Evolutionary conservation across 768 basidiomycete genomes (phyloP).

Genomic region (Russula foetens): DNA sequence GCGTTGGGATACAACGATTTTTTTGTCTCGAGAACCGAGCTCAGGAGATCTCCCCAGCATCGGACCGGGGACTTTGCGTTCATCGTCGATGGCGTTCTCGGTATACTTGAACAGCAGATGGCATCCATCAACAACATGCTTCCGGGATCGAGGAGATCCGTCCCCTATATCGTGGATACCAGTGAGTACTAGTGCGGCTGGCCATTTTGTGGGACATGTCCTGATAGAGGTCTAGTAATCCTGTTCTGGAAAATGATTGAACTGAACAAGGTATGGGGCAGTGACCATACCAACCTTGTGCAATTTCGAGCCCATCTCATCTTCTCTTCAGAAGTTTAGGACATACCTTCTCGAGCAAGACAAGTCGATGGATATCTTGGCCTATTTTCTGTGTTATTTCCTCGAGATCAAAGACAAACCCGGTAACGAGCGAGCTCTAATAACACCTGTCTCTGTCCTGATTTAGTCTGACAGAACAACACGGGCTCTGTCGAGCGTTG

Average conservation of each 20-base stretch:
- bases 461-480: slow-evolving; percentile 53
- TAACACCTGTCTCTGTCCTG: background rate
- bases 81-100: slow-evolving; percentile 62
- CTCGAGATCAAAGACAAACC: slow-evolving; percentile 93
- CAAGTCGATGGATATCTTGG: slow-evolving; percentile 66
- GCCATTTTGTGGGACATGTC: background rate
- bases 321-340: slow-evolving; percentile 74
- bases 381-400: slow-evolving; percentile 70
- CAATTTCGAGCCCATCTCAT: background rate
- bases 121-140: slow-evolving; percentile 64
- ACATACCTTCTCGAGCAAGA: slow-evolving; percentile 75
- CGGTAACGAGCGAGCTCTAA: slow-evolving; percentile 43
- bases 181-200: slow-evolving; percentile 44
- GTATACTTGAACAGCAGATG: slow-evolving; percentile 68
- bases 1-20: background rate
- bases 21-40: background rate
- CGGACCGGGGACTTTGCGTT: slow-evolving; percentile 85
- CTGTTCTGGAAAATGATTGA: slow-evolving; percentile 91
- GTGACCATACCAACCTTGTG: background rate
- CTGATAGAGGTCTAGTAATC: slow-evolving; percentile 40
- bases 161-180: slow-evolving; percentile 77
- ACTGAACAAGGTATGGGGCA: slow-evolving; percentile 65
- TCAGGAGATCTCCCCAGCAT: slow-evolving; percentile 44
- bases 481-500: slow-evolving; percentile 80
- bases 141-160: slow-evolving; percentile 77